These are phyloP conservation scores for Aspergillus pseudoviridinutans DNA, from an alignment of 2,329 filamentous ascomycete genomes.

Conservation along the genomic window DNA sequence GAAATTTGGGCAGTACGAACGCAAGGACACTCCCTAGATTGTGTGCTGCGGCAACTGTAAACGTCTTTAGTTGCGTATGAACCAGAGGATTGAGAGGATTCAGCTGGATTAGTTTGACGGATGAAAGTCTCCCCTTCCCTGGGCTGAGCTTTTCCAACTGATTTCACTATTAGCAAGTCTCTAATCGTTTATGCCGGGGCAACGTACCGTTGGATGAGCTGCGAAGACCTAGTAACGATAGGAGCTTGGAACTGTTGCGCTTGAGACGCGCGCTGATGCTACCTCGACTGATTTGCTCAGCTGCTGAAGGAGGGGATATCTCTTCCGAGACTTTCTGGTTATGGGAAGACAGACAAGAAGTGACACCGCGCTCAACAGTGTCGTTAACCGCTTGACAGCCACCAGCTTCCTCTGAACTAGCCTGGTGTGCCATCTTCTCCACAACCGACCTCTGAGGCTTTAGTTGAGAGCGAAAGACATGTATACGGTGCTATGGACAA, in stretches of 20 bases:
- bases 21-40: neutral
- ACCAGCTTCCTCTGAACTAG: neutral
- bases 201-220: conserved; percentile 23
- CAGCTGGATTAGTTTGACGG: neutral
- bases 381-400: neutral
- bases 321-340: conserved; percentile 23
- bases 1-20: neutral
- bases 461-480: neutral
- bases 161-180: neutral
- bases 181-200: neutral
- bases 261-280: conserved; percentile 30
- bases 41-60: neutral
- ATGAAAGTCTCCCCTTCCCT: neutral
- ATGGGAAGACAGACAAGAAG: neutral
- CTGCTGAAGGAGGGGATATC: conserved; percentile 15
- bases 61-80: neutral
- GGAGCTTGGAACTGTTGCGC: conserved; percentile 33
- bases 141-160: neutral
- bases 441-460: neutral
- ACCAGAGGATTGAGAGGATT: neutral
- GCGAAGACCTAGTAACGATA: conserved; percentile 34
- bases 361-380: neutral
- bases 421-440: neutral
- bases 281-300: conserved; percentile 14
- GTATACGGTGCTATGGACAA: neutral